A percentile compares a stretch with the other conserved stretches of the same genome.
Evolutionary conservation across 2,329 filamentous ascomycete genomes (phyloP).

Genomic region (Fusarium sp.): DNA sequence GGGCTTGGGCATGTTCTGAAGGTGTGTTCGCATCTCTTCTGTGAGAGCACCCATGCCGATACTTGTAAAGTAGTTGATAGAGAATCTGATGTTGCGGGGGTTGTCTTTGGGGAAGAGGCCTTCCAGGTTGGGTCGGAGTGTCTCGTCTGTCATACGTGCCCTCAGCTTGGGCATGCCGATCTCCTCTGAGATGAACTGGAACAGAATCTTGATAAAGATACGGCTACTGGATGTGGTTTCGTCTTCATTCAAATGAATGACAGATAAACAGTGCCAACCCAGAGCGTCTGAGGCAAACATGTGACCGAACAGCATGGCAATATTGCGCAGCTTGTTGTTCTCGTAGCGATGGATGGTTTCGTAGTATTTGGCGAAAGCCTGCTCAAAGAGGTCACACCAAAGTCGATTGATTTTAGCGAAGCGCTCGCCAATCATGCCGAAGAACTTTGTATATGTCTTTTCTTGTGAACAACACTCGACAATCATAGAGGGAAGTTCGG

Average conservation of each 20-base stretch:
- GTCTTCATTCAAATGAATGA: constrained; percentile 92
- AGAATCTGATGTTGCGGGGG: constrained; percentile 90
- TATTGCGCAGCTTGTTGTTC: constrained; percentile 93
- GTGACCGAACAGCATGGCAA: constrained; percentile 94
- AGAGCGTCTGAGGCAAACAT: constrained; percentile 88
- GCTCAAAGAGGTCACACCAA: constrained; percentile 93
- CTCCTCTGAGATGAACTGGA: constrained; percentile 90
- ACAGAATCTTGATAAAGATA: constrained; percentile 98
- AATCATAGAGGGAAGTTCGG: constrained; percentile 94
- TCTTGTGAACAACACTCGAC: constrained; percentile 97
- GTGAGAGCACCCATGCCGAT: constrained; percentile 96
- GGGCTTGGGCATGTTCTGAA: constrained; percentile 91
- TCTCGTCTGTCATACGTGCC: constrained; percentile 80
- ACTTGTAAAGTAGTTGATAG: constrained; percentile 99
- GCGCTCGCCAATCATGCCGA: constrained; percentile 90
- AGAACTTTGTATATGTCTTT: constrained; percentile 97
- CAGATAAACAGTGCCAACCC: constrained; percentile 88
- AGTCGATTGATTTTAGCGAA: constrained; percentile 96
- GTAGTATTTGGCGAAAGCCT: constrained; percentile 92
- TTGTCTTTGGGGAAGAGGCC: constrained; percentile 93
- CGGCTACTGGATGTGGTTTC: constrained; percentile 96
- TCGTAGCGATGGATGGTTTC: constrained; percentile 97
- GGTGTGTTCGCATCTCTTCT: constrained; percentile 91
- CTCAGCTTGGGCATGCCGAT: constrained; percentile 85
- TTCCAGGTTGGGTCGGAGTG: constrained; percentile 79